These are phyloP conservation scores for Cocos nucifera DNA, from an alignment of 176 grass and related monocot genomes.

Conservation along the genomic window DNA sequence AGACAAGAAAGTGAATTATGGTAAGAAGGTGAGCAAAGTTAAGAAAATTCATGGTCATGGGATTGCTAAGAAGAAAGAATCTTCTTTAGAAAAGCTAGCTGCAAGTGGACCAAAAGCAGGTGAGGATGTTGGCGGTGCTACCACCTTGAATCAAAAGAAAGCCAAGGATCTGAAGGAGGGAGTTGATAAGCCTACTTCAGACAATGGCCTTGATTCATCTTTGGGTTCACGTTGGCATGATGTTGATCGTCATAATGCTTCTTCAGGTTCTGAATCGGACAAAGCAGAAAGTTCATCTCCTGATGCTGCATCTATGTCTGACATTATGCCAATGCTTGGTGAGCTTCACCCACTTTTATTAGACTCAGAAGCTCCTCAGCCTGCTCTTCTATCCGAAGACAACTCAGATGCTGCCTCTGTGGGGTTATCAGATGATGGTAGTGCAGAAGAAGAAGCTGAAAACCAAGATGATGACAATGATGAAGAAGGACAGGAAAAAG, in stretches of 20 bases:
- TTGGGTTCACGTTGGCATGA: slow-evolving; percentile 1
- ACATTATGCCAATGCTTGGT: slow-evolving; percentile 67
- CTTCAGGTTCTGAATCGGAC: slow-evolving; percentile 24
- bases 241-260: not conserved
- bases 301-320: slow-evolving; percentile 45
- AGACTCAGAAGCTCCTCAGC: slow-evolving; percentile 13
- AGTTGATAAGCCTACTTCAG: not conserved
- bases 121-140: slow-evolving; percentile 8
- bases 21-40: slow-evolving; percentile 8
- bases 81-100: slow-evolving; percentile 5
- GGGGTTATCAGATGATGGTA: slow-evolving; percentile 10
- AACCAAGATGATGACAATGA: not conserved
- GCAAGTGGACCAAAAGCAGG: not conserved
- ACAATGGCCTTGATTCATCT: slow-evolving; percentile 19
- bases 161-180: not conserved
- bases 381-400: slow-evolving; percentile 13
- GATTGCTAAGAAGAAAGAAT: slow-evolving; percentile 11
- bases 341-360: slow-evolving; percentile 43
- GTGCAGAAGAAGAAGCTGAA: slow-evolving; percentile 22
- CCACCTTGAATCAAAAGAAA: slow-evolving; percentile 1
- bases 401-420: slow-evolving; percentile 15
- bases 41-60: slow-evolving; percentile 6
- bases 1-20: not conserved
- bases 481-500: slow-evolving; percentile 10
- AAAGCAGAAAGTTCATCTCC: slow-evolving; percentile 35